Percentiles rank a stretch among this genome's conserved stretches.
Evolutionary conservation across 331 rosid genomes (phyloP).

Genomic region (Stylosanthes scabra): DNA sequence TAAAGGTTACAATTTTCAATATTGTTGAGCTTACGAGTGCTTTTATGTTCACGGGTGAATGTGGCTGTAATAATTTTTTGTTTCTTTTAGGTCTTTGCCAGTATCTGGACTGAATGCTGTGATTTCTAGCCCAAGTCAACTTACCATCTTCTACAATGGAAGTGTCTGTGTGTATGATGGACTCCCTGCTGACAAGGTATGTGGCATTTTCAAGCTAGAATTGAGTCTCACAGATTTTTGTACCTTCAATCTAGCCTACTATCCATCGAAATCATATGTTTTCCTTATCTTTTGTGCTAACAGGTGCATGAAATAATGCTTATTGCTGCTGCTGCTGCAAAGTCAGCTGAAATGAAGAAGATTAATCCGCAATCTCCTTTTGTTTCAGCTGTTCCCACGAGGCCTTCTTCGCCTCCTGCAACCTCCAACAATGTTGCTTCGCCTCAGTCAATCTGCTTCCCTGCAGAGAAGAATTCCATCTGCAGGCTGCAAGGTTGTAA

Average conservation of each 20-base stretch:
- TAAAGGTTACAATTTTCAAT: not conserved
- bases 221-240: slow-evolving; percentile 9
- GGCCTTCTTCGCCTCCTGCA: slow-evolving; percentile 53
- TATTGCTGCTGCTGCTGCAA: slow-evolving; percentile 62
- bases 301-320: slow-evolving; percentile 66
- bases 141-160: slow-evolving; percentile 71
- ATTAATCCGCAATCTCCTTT: slow-evolving; percentile 43
- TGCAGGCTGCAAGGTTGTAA: slow-evolving; percentile 65
- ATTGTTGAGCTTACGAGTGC: not conserved
- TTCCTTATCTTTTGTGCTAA: slow-evolving; percentile 8
- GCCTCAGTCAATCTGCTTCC: slow-evolving; percentile 43
- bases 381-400: slow-evolving; percentile 50
- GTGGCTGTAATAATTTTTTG: not conserved
- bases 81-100: slow-evolving; percentile 46
- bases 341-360: slow-evolving; percentile 51
- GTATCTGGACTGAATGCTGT: slow-evolving; percentile 44
- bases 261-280: slow-evolving; percentile 5
- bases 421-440: slow-evolving; percentile 48
- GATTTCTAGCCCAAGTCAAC: slow-evolving; percentile 44
- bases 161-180: slow-evolving; percentile 62
- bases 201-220: slow-evolving; percentile 13
- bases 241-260: not conserved
- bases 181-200: slow-evolving; percentile 72
- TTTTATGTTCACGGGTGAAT: not conserved
- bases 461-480: slow-evolving; percentile 54